Evolutionary conservation across 2,329 filamentous ascomycete genomes (phyloP), one percentile per base, ranked within the genome.

Genomic region (Hirsutella rhossiliensis): DNA sequence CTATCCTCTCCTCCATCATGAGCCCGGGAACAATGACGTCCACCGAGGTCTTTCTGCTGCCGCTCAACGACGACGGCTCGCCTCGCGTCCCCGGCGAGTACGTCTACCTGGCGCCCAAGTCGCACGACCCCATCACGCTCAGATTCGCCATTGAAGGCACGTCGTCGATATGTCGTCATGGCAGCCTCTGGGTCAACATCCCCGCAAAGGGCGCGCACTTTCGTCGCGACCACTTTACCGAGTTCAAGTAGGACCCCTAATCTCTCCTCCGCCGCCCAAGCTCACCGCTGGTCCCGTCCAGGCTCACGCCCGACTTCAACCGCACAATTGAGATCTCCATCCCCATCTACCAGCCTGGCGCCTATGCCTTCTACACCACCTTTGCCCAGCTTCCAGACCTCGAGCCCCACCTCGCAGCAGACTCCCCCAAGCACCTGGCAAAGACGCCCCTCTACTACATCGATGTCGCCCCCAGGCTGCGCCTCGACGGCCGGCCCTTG

Each of bases 171-270:
- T 96, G 89, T 64, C 80, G 88, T 53, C 75, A 95, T 65, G 92
- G 94, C 47, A 96, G 86, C 59, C 73, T 98, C 50, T 98, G 92
- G 90, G 84, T 95, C 57, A 98, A 98, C 63, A 85, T 97, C 48
- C 92, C 92, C 8, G 76, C 82, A 48, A 72, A 81, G 55, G 88
- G 82, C 47, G 69, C 78, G 41, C 68, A 79, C 38, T 98, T 97
- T 59, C 75, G 79, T 51, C 82, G 92, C 54, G 74, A 84, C 56
- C 74, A 75, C 30, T 98, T 94, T 63, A 79, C 80, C 56, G 84
- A 95, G 66, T 94, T 84, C 75, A 90, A 87, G 90, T 96, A 73
- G 62, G 82, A 62, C 18, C 38, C 44, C 23, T 2, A 17, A 5
- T 38, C 11, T 51, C 47, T 47, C 7, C 15, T 20, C 9, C 1